Evolutionary conservation across 768 basidiomycete species (phyloP), one percentile per base, ranked within the genome.

Genomic region (Russula dissimulans): DNA sequence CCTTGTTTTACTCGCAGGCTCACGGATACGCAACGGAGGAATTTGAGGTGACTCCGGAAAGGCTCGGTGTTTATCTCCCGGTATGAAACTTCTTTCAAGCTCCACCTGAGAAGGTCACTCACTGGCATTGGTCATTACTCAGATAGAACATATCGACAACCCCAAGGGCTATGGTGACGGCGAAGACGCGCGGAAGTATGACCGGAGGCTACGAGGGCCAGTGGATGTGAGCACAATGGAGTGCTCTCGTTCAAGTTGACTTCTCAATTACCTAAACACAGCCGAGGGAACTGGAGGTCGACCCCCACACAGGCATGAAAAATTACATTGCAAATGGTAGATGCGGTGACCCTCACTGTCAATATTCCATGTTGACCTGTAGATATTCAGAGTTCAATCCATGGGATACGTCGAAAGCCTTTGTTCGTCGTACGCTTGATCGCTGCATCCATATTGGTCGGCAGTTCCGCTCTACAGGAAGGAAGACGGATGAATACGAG

Each of bases 61-160:
- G 92, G 15, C 80, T 95, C 3, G 91, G 88, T 2, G 82, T 84
- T 45, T 95, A 95, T 70, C 83, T 94, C 32, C 91, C 91, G 0
- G 87, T 87, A 53, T 64, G 77, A 78, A 4, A 26, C 22, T 56
- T 44, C 39, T 34, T 39, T 38, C 9, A 9, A 29, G 34, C 18
- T 10, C 17, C 5, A 18, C 26, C 31, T 38, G 12, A 3, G 32
- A 32, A 29, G 12, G 34, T 26, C 32, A 42, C 43, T 55, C 36
- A 46, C 18, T 45, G 22, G 34, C 36, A 46, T 26, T 45, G 22
- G 34, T 41, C 8, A n/a, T 32, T 38, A 3, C 48, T 32, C 41
- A 88, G 84, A 81, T 79, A 0, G 89, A 93, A 70, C 92, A 95
- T 70, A 93, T 94, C 67, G 92, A 95, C 69, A 95, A 95, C 67